phyloP scores from a whole-genome alignment of 805 yeast species.

The Candida hispaniensis region DNA sequence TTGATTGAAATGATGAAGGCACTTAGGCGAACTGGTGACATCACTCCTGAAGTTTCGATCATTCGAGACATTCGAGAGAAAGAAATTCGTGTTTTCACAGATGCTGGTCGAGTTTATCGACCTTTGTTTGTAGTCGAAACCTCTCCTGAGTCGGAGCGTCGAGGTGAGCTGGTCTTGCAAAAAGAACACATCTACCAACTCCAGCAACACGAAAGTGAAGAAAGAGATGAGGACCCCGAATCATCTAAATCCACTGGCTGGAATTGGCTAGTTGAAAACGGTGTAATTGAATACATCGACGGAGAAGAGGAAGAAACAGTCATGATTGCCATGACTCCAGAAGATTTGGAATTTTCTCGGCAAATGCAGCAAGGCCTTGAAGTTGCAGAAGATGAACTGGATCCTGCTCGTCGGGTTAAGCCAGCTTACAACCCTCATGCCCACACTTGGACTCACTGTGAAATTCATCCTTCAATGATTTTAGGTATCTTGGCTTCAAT shows the following conservation, averaged over 20 bases:
- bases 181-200: conserved; percentile 75
- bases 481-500: conserved; percentile 97
- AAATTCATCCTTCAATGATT: conserved; percentile 97
- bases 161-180: conserved; percentile 70
- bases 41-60: conserved; percentile 91
- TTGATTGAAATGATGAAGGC: conserved; percentile 84
- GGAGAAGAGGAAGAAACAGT: conserved; percentile 99
- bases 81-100: conserved; percentile 92
- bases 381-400: conserved; percentile 38
- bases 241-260: conserved; percentile 56
- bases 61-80: conserved; percentile 94
- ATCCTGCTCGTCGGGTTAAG: conserved; percentile 80
- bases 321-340: conserved; percentile 98
- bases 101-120: conserved; percentile 97
- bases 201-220: conserved; percentile 34
- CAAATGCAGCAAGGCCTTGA: conserved; percentile 32
- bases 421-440: conserved; percentile 49
- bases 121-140: conserved; percentile 92
- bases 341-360: conserved; percentile 67
- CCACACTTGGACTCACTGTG: conserved; percentile 95
- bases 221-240: conserved; percentile 32
- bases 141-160: conserved; percentile 38
- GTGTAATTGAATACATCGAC: conserved; percentile 91
- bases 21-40: conserved; percentile 89
- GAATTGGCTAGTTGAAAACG: conserved; percentile 71